Base-by-base conservation (phyloP, 768 basidiomycete genomes). In the Nevesoporus exiguus region DNA sequence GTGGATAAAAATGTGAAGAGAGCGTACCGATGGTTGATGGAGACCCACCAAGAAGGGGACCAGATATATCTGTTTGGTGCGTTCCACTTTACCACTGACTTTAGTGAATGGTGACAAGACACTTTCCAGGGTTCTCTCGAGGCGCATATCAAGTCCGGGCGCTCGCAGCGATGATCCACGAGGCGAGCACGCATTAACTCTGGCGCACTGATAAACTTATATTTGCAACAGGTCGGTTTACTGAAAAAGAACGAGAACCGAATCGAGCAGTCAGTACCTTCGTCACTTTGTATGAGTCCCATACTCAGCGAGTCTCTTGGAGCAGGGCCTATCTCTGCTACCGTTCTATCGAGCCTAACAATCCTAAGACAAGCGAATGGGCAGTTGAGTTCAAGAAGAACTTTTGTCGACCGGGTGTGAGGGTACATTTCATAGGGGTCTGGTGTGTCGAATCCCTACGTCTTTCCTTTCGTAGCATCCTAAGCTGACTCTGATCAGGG, bases 91-190 rank as follows among this genome's bases (percentile, higher is more conserved):
- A 13, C 3, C 7, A n/a, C 13, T 21, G 0, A 5, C 7, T 40
- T 3, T 33, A 17, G 44, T 1, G 37, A n/a, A 5, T 24, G 11
- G 3, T 29, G 29, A 34, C 34, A 15, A 34, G n/a, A 24, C 25
- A 15, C 0, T 2, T 49, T 34, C 1, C 36, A 76, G 75, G 75
- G 1, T 77, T 76, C 43, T 76, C 75, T 30, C 70, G 76, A 13
- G 75, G 75, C 0, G 75, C 74, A 6, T 76, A 74, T 54, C 74
- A 76, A 66, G 73, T 66, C 1, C 72, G 75, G 3, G 59, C 55
- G 0, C 51, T 77, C 5, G 71, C 75, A 1, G 69, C 59, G 5
- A 72, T 76, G 71, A 75, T 76, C 2, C 49, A 71, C 2, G 66
- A 60, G 49, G 75, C 70, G n/a, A 34, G 31, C 8, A 15, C 4